Evolutionary conservation across 371 early-diverging fungal species (phyloP), one percentile per base, ranked within the genome.

Genomic region (Mucor circinelloides): DNA sequence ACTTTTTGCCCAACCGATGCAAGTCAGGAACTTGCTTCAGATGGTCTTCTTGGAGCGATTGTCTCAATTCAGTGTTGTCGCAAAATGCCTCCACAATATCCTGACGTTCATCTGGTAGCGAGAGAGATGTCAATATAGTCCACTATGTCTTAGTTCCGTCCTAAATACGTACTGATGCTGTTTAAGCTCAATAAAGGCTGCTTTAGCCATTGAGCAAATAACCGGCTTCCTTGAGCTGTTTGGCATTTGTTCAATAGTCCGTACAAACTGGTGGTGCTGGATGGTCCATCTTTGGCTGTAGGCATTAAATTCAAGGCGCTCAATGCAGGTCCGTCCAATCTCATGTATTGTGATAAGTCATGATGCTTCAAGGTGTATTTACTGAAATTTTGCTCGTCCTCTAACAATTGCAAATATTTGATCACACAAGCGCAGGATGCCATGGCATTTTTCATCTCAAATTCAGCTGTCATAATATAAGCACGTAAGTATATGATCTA

Each of bases 141-240:
- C 21, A 25, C 23, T 17, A 48, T n/a, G 17, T n/a, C 32, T 15
- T 34, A 6, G 4, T 17, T n/a, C 17, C 4, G n/a, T 23, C 23
- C 23, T 21, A 1, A 48, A 1, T 17, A 60, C 71, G 61, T 77
- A 88, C 87, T 82, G 59, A 98, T 97, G 25, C 89, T 91, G 7
- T 73, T 69, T 7, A 91, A 21, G 34, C 89, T 85, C 72, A 97
- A 80, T 4, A 97, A 81, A 6, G 99, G 99, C 71, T 98, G 98
- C 67, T 93, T 95, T 31, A 99, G 73, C 98, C 98, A 99, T 74
- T 95, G 95, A 13, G 87, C 85, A 23, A 98, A 80, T 68, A 97
- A 71, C 4, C 98, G 84, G 19, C 92, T 85, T 0, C 99, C 99
- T 72, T 96, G 97, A 0, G 92, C 78, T 5, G 99, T 99, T 63